Evolutionary conservation across 768 basidiomycete genomes (phyloP).

Genomic region (Auricularia cornea): DNA sequence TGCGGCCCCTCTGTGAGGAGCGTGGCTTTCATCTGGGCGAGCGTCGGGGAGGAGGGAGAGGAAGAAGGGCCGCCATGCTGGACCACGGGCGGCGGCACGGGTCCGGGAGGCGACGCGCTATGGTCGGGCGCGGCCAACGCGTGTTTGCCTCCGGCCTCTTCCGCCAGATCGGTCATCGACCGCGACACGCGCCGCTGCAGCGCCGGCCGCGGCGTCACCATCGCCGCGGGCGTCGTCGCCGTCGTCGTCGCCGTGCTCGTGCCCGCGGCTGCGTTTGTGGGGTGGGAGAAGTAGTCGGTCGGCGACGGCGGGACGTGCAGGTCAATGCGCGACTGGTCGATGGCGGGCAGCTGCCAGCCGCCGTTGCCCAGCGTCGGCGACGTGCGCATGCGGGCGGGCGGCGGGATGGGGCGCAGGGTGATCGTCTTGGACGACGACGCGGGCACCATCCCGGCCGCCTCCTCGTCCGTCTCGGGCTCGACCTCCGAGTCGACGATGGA

Average conservation of each 20-base stretch:
- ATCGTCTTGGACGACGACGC: too few species aligned
- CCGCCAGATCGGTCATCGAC: not conserved
- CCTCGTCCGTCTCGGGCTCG: not conserved
- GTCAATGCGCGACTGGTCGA: too few species aligned
- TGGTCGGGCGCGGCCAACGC: not conserved
- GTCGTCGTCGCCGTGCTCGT: not conserved
- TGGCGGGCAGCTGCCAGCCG: too few species aligned
- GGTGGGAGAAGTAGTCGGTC: not conserved
- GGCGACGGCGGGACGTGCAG: not conserved
- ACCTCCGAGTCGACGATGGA: not conserved
- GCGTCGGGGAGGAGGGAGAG: not conserved
- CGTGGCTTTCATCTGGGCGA: not conserved
- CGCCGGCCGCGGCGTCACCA: not conserved
- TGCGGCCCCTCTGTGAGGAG: not conserved
- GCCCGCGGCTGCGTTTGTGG: not conserved
- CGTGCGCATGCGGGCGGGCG: too few species aligned
- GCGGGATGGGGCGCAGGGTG: too few species aligned
- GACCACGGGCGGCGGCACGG: not conserved
- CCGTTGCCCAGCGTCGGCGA: too few species aligned
- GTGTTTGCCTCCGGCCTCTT: not conserved
- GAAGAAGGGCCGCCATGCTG: not conserved
- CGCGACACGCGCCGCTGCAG: not conserved
- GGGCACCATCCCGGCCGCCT: not conserved
- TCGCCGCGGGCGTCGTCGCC: not conserved
- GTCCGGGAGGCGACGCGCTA: not conserved